A percentile compares a stretch with the other conserved stretches of the same genome.
phyloP scores from a whole-genome alignment of 768 basidiomycete species.

The Pluteus cervinus region DNA sequence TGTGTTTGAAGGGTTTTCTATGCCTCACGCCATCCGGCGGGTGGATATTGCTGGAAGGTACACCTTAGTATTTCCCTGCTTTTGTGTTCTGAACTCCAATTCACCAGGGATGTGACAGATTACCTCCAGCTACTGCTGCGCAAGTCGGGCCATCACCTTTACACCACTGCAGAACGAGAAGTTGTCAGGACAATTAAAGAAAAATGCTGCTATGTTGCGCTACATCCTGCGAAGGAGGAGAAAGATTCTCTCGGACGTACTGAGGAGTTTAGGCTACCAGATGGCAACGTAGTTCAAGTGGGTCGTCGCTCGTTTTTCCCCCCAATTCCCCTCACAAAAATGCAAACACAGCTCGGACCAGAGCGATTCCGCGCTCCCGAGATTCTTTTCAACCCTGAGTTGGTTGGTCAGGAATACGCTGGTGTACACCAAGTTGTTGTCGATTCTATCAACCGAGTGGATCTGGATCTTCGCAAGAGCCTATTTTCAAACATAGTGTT shows the following conservation, averaged over 20 bases:
- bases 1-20: constrained; percentile 98
- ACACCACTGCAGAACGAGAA: constrained; percentile 96
- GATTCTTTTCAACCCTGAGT: constrained; percentile 94
- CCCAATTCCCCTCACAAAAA: constrained; percentile 10
- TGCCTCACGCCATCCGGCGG: constrained; percentile 96
- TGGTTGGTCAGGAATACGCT: constrained; percentile 93
- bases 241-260: constrained; percentile 74
- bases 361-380: constrained; percentile 98
- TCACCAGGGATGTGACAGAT: constrained; percentile 86
- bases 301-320: constrained; percentile 15
- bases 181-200: constrained; percentile 97
- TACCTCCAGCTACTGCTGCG: constrained; percentile 91
- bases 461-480: constrained; percentile 92
- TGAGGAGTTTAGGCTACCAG: constrained; percentile 91
- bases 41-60: constrained; percentile 96
- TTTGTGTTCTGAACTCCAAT: constrained; percentile 11
- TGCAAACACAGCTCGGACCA: constrained; percentile 72
- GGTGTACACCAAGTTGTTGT: constrained; percentile 98
- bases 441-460: constrained; percentile 95
- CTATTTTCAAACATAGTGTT: constrained; percentile 96
- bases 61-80: constrained; percentile 11
- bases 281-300: constrained; percentile 91
- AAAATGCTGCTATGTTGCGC: constrained; percentile 93
- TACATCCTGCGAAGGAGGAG: constrained; percentile 92
- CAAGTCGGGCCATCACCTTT: constrained; percentile 90